These are phyloP conservation scores for Erysimum cheiranthoides DNA, from an alignment of 345 rosid species.

Conservation along the genomic window DNA sequence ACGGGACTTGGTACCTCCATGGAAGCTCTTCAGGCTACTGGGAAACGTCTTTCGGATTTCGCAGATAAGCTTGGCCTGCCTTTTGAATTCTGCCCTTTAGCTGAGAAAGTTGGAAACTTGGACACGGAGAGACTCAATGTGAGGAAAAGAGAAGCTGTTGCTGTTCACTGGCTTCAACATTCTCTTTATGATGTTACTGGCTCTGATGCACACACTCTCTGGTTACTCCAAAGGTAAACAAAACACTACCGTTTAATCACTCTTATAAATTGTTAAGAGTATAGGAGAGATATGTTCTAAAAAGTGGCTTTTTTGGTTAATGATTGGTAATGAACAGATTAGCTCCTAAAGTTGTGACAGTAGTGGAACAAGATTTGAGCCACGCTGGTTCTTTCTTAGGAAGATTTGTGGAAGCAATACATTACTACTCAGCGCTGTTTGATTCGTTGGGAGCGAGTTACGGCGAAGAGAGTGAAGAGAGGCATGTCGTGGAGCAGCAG, in stretches of 20 bases:
- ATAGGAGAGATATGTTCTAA: not conserved
- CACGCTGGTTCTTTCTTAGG: slow-evolving; percentile 93
- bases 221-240: slow-evolving; percentile 83
- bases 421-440: slow-evolving; percentile 93
- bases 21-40: slow-evolving; percentile 92
- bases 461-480: slow-evolving; percentile 96
- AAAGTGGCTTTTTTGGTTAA: slow-evolving; percentile 6
- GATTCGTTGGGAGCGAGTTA: slow-evolving; percentile 95
- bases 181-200: slow-evolving; percentile 98
- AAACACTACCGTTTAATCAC: not conserved
- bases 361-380: slow-evolving; percentile 96
- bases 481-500: slow-evolving; percentile 98
- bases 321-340: slow-evolving; percentile 57
- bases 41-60: slow-evolving; percentile 88
- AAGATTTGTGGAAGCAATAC: slow-evolving; percentile 96
- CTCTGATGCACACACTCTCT: slow-evolving; percentile 83
- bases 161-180: slow-evolving; percentile 98
- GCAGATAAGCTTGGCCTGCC: slow-evolving; percentile 88
- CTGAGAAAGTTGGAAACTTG: slow-evolving; percentile 87
- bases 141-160: slow-evolving; percentile 89
- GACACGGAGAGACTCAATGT: slow-evolving; percentile 77
- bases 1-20: slow-evolving; percentile 92
- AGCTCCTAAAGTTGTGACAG: slow-evolving; percentile 95
- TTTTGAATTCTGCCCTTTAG: slow-evolving; percentile 84
- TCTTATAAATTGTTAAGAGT: not conserved